Evolutionary conservation across 768 basidiomycete genomes (phyloP), one percentile per base, ranked within the genome.

Genomic region (Naematelia aurantialba): DNA sequence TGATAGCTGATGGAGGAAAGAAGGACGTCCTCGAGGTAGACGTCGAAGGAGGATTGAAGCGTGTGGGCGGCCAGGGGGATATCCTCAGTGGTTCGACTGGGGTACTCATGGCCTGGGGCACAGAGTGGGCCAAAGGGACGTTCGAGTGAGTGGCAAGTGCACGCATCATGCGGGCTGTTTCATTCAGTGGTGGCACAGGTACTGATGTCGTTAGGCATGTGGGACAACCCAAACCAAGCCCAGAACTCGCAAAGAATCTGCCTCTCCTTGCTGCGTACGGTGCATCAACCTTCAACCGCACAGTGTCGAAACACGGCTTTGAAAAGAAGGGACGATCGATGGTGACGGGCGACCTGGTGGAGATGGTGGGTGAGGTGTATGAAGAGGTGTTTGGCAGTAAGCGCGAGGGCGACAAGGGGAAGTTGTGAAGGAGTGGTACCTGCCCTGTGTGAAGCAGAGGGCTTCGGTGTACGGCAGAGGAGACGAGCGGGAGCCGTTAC

Each of bases 61-160:
- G 96, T 56, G 93, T 91, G 68, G 94, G 96, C 12, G 96, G 96
- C 0, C 96, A 98, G 75, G 96, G 96, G 0, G 96, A 99, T 77
- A 85, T 99, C 34, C 76, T 98, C 56, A 88, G 87, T 67, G 96
- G 96, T 12, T 81, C 83, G 45, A 87, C 91, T 10, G 96, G 92
- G 0, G 84, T 91, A 1, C 84, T 96, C 74, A 80, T 98, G 66
- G 93, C 93, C 3, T 99, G 96, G 94, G 91, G 89, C 3, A 89
- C 88, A 74, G 91, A 89, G 68, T 98, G 89, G 74, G 91, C 93
- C 70, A 84, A 85, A 45, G 89, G 91, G 14, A 83, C 82, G 1
- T 91, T 87, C 65, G 87, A 87, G 89, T 91, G 69, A 68, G 83
- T 72, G 19, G 3, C 19, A 26, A 25, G 19, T 24, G 50, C 47